Evolutionary conservation across 768 basidiomycete species (phyloP).

Genomic region (Pisolithus albus): DNA sequence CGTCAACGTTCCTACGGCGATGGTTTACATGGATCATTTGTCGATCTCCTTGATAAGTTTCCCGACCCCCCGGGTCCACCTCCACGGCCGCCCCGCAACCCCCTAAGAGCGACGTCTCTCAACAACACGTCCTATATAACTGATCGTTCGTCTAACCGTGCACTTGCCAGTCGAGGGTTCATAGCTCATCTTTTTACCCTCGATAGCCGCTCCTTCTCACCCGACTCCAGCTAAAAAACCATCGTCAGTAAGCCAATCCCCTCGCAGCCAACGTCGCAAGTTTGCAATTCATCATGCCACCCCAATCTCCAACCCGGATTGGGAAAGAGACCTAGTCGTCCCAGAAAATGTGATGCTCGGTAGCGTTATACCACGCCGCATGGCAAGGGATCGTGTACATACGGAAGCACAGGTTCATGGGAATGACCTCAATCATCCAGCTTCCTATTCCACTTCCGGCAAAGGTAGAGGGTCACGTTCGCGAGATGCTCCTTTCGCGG

Average conservation of each 20-base stretch:
- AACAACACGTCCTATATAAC: not conserved
- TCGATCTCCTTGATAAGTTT: slow-evolving; percentile 5
- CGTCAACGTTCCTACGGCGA: not conserved
- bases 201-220: slow-evolving; percentile 3
- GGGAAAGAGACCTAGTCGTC: not conserved
- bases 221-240: slow-evolving; percentile 5
- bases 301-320: not conserved
- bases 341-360: not conserved
- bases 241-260: not conserved
- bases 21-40: not conserved
- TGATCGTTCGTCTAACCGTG: not conserved
- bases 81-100: slow-evolving; percentile 5
- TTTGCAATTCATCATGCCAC: not conserved
- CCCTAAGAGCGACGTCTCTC: not conserved
- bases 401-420: not conserved
- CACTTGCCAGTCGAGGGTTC: not conserved
- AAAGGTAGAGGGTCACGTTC: not conserved
- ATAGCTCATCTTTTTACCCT: slow-evolving; percentile 4
- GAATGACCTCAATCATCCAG: not conserved
- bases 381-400: slow-evolving; percentile 1
- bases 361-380: slow-evolving; percentile 1
- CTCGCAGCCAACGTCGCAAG: not conserved
- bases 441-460: not conserved
- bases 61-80: slow-evolving; percentile 2
- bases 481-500: not conserved